phyloP scores from a whole-genome alignment of 495 filamentous ascomycete species.

The Aspergillus conjunctus region DNA sequence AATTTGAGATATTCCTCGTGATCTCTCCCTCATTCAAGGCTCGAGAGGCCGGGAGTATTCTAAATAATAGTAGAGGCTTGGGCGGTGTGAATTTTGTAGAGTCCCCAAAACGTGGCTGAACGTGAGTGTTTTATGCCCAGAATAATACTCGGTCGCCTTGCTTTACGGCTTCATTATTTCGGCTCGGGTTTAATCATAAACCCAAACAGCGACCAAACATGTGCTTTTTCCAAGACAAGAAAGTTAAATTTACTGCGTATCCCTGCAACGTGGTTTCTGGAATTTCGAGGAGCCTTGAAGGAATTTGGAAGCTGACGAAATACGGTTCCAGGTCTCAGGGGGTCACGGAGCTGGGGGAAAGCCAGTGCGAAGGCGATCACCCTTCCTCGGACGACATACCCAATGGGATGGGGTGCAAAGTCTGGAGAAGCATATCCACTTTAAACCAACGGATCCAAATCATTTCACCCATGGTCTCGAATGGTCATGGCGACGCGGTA shows the following conservation, averaged over 20 bases:
- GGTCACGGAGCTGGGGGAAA: slow-evolving; percentile 13
- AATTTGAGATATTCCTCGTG: too few relatives aligned
- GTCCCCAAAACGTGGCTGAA: too few relatives aligned
- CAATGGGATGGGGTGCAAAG: slow-evolving; percentile 8
- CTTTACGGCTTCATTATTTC: too few relatives aligned
- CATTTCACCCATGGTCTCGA: slow-evolving; percentile 13
- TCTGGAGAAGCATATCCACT: background rate
- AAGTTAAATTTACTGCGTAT: slow-evolving; percentile 14
- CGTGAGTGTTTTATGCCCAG: too few relatives aligned
- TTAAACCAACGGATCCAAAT: slow-evolving; percentile 10
- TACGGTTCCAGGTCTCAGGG: slow-evolving; percentile 17
- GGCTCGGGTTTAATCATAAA: background rate
- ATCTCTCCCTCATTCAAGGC: too few relatives aligned
- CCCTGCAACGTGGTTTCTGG: slow-evolving; percentile 20
- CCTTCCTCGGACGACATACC: slow-evolving; percentile 3
- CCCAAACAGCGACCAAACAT: slow-evolving; percentile 1
- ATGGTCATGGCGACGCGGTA: background rate
- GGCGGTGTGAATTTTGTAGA: too few relatives aligned
- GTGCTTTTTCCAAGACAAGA: background rate
- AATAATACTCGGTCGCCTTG: too few relatives aligned
- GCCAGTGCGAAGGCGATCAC: slow-evolving; percentile 9
- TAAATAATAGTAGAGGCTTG: too few relatives aligned
- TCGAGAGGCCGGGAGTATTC: too few relatives aligned
- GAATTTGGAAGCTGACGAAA: background rate
- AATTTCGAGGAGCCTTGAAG: slow-evolving; percentile 11